Base-by-base conservation (phyloP, 2,329 filamentous ascomycete species). In the Penicillium sp. region DNA sequence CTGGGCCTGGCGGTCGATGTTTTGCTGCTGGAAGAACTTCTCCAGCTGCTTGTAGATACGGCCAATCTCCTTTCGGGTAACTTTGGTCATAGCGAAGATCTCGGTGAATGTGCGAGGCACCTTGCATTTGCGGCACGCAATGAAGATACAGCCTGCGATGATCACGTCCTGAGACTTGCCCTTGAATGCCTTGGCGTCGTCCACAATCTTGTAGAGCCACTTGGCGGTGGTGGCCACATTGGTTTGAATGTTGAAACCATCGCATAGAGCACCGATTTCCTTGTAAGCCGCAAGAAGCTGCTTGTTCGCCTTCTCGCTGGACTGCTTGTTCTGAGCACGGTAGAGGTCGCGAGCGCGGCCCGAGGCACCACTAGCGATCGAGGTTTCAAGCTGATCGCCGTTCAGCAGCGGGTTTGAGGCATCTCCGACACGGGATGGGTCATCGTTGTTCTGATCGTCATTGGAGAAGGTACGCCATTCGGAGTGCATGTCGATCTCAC, bases 381-480 rank as follows among this genome's bases (percentile, higher is more conserved):
- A 84, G 5, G 91, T 96, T 66, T 91, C 84, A 40, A 96, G 83
- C 73, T 95, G 90, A 57, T 89, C 87, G 49, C 90, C 91, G 64
- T 95, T 90, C 50, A 95, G 80, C 38, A 98, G 83, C 46, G 89
- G 86, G 66, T 97, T 96, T 53, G 87, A 86, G 5, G 87, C 88
- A 62, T 97, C 93, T 76, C 93, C 93, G 58, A 98, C 92, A 89
- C 93, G 93, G 51, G 90, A 96, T 4, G 95, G 93, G 60, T 98
- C 93, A 62, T 97, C 95, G 65, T 88, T 91, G 65, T 89, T 89
- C 70, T 95, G 89, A 68, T 98, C 95, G 66, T 98, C 93, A 68
- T 97, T 97, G 67, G 91, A 90, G 74, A 98, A 98, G 0, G 93
- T 98, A 68, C 93, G 89, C 93, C 93, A 98, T 75, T 98, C 93